phyloP scores from a whole-genome alignment of 192 early-diverging fungal genomes.

The Coemansia sp. region DNA sequence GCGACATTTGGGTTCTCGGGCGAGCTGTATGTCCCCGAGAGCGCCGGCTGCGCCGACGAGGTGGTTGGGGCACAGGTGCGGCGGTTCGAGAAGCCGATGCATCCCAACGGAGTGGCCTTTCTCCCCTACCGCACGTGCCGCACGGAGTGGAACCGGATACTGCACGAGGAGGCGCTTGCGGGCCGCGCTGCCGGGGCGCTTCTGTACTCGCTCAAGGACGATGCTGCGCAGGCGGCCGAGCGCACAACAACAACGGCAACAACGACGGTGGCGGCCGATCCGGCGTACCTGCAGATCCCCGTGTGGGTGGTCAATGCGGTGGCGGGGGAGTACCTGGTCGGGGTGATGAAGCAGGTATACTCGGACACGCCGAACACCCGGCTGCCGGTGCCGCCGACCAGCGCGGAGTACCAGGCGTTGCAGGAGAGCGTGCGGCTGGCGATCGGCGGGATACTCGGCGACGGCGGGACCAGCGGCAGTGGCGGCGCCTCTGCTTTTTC shows the following conservation, averaged over 20 bases:
- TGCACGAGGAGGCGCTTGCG: slow-evolving; percentile 20
- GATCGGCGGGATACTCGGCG: background rate
- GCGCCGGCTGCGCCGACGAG: slow-evolving; percentile 34
- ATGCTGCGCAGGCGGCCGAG: slow-evolving; percentile 48
- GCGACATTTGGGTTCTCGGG: slow-evolving; percentile 37
- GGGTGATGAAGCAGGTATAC: slow-evolving; percentile 14
- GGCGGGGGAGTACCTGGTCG: slow-evolving; percentile 29
- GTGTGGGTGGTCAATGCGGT: slow-evolving; percentile 50
- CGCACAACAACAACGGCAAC: background rate
- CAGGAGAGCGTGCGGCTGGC: background rate
- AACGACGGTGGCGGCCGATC: slow-evolving; percentile 8
- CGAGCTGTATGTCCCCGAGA: slow-evolving; percentile 40
- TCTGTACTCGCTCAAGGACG: slow-evolving; percentile 44
- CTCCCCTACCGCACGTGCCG: slow-evolving; percentile 40
- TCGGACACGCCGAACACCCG: background rate
- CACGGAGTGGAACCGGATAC: slow-evolving; percentile 30
- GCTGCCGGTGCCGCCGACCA: slow-evolving; percentile 17
- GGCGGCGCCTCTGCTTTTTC: too few species aligned
- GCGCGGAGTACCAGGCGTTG: slow-evolving; percentile 18
- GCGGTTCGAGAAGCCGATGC: slow-evolving; percentile 2
- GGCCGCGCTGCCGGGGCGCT: slow-evolving; percentile 34
- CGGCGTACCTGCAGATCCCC: slow-evolving; percentile 21
- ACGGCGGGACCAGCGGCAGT: background rate
- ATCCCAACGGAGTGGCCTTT: slow-evolving; percentile 37
- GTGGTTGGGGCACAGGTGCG: slow-evolving; percentile 8